Base-by-base conservation (phyloP, 225 moss, liverwort and hornwort species). In the Takakia lepidozioides region DNA sequence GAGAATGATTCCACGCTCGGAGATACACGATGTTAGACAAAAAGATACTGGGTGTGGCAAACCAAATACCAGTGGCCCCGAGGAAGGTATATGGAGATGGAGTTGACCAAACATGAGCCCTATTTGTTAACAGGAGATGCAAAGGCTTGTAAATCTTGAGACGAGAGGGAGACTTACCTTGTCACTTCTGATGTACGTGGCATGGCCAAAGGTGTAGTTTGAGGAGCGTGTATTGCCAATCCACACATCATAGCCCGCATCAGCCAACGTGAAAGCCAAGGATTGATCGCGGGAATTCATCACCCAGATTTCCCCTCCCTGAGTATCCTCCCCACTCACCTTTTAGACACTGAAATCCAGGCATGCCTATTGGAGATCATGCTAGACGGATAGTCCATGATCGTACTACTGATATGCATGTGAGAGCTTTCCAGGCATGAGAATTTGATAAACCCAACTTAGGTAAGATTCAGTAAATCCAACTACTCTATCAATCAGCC, bases 281-380 rank as follows among this genome's bases (percentile, higher is more conserved):
- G 82, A 82, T n/a, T 71, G 68, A 18, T 62, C 41, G 2, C 58
- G 54, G 10, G 76, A 62, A 35, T 87, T 85, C 1, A 92, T 42
- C 25, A 80, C 49, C 87, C 87, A 92, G 3, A 70, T 82, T 48
- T 85, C 80, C 34, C 92, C 92, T 43, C 87, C 87, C 92, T 92
- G 63, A 3, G 14, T 51, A 41, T 38, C 19, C 29, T 24, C 3
- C 15, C 13, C 15, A 10, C 19, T 5, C 27, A 49, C 27, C 27
- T 19, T 5, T 15, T 18, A 36, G 21, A 10, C 15, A 25, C 22
- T n/a, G 9, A 25, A 3, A 48, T 21, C 28, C 15, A 4, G 11
- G 36, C 11, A 10, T 49, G 4, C 22, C 5, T 27, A 8, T 27
- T 4, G 1, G 14, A 27, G 16, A 49, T 11, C 3, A 38, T 25